Conservation (phyloP, 768 basidiomycete species). For the Lactarius pseudohatsudake region DNA sequence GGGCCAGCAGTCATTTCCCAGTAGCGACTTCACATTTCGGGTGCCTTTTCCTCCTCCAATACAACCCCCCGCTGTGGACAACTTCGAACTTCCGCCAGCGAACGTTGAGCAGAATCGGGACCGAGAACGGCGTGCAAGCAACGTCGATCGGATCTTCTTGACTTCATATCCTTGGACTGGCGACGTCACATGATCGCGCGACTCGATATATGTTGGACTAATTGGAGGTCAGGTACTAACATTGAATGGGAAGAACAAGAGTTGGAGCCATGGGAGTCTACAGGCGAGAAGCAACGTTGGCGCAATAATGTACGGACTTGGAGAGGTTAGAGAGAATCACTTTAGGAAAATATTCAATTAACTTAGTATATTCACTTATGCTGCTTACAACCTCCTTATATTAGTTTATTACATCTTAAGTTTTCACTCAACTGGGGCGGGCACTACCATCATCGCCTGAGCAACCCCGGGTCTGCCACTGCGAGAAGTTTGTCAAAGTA, state of each 20-base stretch:
- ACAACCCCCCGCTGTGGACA: conserved; percentile 1
- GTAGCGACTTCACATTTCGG: conserved; percentile 9
- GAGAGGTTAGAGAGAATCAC: conserved; percentile 6
- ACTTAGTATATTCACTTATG: conserved; percentile 21
- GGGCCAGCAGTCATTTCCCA: conserved; percentile 9
- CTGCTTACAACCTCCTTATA: conserved; percentile 22
- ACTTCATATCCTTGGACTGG: conserved; percentile 11
- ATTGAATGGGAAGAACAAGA: background rate
- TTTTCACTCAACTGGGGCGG: background rate
- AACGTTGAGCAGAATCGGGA: conserved; percentile 10
- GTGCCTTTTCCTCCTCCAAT: conserved; percentile 12
- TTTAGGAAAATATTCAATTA: conserved; percentile 11
- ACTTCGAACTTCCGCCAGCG: background rate
- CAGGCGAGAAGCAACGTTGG: background rate
- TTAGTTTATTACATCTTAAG: conserved; percentile 12
- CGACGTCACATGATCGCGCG: conserved; percentile 16
- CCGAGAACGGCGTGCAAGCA: conserved; percentile 6
- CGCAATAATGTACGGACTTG: conserved; percentile 1
- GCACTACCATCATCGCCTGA: too few relatives aligned
- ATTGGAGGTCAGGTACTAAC: background rate
- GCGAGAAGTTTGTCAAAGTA: too few relatives aligned
- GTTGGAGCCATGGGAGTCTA: background rate
- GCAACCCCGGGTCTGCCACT: too few relatives aligned
- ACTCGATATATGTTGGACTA: background rate
- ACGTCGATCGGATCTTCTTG: conserved; percentile 11